Conservation (phyloP, 306 rosid genomes). For the Medicago truncatula region DNA sequence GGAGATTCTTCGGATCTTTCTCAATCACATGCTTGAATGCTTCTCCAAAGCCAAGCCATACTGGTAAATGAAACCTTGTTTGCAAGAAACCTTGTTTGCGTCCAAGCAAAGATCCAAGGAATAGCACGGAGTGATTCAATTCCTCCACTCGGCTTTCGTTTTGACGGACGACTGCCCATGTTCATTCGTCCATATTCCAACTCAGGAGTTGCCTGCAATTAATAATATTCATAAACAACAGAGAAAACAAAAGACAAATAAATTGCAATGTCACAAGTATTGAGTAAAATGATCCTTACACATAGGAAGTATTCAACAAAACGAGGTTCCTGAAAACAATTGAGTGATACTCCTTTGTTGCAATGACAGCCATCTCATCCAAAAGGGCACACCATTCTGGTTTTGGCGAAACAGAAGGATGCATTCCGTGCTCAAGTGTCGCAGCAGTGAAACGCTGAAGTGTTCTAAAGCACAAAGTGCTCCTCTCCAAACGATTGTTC, state of each 20-base stretch:
- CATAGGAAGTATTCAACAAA: constrained; percentile 95
- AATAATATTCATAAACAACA: constrained; percentile 4
- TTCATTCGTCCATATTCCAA: constrained; percentile 97
- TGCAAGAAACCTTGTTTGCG: too few species aligned
- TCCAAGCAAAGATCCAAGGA: constrained; percentile 99
- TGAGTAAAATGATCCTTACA: constrained; percentile 57
- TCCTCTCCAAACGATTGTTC: too few species aligned
- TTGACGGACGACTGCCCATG: constrained; percentile 98
- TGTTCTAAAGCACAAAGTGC: too few species aligned
- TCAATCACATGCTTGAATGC: constrained; percentile 81
- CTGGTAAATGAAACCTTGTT: constrained; percentile 97
- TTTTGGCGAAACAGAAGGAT: too few species aligned
- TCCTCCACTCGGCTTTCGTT: constrained; percentile 98
- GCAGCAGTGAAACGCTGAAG: too few species aligned
- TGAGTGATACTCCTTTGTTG: constrained; percentile 62
- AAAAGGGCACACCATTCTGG: too few species aligned
- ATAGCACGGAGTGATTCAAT: constrained; percentile 98
- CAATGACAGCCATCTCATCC: too few species aligned
- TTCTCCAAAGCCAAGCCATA: constrained; percentile 97
- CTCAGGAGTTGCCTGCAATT: constrained; percentile 93
- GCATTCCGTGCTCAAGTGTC: too few species aligned
- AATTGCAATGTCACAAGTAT: not conserved
- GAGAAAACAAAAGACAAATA: not conserved
- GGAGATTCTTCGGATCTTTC: constrained; percentile 84
- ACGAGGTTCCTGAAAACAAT: constrained; percentile 91